These are phyloP conservation scores for Cadophora luteo-olivacea DNA, from an alignment of 2,329 filamentous ascomycete genomes.

Conservation along the genomic window DNA sequence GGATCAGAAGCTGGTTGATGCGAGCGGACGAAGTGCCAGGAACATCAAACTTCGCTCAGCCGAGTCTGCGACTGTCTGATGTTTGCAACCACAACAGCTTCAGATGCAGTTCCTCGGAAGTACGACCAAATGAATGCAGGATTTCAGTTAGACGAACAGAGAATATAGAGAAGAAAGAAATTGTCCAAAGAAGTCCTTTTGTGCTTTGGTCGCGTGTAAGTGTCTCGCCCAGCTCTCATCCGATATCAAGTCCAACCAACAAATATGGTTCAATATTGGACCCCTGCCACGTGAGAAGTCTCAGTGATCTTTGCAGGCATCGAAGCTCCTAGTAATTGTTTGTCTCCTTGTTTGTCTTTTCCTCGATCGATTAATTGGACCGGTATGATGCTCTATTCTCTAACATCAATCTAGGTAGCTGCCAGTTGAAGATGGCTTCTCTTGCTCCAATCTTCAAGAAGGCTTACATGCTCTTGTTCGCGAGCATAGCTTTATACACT, in stretches of 20 bases:
- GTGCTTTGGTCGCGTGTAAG: conserved; percentile 11
- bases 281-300: conserved; percentile 9
- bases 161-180: background rate
- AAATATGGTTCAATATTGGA: background rate
- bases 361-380: background rate
- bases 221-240: conserved; percentile 5
- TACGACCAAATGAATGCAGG: background rate
- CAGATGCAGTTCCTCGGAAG: background rate
- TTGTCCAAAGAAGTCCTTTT: background rate
- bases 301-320: background rate
- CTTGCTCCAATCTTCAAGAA: conserved; percentile 54
- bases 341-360: background rate
- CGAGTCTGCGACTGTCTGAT: conserved; percentile 6
- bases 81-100: conserved; percentile 16
- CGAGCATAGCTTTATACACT: conserved; percentile 69
- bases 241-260: conserved; percentile 6
- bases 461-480: conserved; percentile 57
- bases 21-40: conserved; percentile 13
- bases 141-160: background rate
- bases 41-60: conserved; percentile 26
- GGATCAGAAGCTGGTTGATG: conserved; percentile 29
- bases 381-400: background rate
- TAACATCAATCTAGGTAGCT: conserved; percentile 19
- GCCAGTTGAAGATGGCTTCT: conserved; percentile 34
- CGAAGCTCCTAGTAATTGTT: background rate